Percentiles rank a stretch among this genome's conserved stretches.
phyloP scores from a whole-genome alignment of 108 stramenopile species.

The Fragilaria radians region DNA sequence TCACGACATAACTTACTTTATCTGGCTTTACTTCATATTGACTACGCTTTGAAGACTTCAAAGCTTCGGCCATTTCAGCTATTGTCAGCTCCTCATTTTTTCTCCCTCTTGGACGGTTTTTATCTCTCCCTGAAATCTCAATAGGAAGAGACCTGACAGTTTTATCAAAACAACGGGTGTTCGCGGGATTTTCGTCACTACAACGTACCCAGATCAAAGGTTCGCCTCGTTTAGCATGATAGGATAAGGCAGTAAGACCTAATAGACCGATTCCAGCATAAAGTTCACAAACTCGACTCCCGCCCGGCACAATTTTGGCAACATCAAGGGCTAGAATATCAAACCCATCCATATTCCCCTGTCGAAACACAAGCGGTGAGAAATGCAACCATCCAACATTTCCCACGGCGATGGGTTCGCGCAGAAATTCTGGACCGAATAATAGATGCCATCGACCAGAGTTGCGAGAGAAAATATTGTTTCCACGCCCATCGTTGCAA shows the following conservation, averaged over 20 bases:
- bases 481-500: constrained; percentile 59
- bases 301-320: constrained; percentile 49
- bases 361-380: constrained; percentile 89
- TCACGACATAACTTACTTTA: constrained; percentile 52
- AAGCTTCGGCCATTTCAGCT: constrained; percentile 20
- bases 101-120: constrained; percentile 18
- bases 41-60: constrained; percentile 20
- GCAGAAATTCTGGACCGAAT: constrained; percentile 66
- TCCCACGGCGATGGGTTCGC: constrained; percentile 61
- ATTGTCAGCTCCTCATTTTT: constrained; percentile 11
- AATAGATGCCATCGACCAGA: constrained; percentile 56
- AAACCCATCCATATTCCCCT: constrained; percentile 92
- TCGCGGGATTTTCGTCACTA: constrained; percentile 92
- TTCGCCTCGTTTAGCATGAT: constrained; percentile 40
- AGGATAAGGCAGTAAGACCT: constrained; percentile 74
- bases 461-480: constrained; percentile 70
- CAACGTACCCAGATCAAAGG: constrained; percentile 74
- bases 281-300: constrained; percentile 80
- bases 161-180: constrained; percentile 72
- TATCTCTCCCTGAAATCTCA: not conserved
- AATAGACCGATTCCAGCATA: constrained; percentile 94
- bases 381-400: constrained; percentile 66
- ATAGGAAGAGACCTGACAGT: constrained; percentile 44
- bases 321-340: constrained; percentile 76
- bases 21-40: constrained; percentile 9